Evolutionary conservation across 352 stramenopile genomes (phyloP).

Genomic region (Globisporangium okanoganense): DNA sequence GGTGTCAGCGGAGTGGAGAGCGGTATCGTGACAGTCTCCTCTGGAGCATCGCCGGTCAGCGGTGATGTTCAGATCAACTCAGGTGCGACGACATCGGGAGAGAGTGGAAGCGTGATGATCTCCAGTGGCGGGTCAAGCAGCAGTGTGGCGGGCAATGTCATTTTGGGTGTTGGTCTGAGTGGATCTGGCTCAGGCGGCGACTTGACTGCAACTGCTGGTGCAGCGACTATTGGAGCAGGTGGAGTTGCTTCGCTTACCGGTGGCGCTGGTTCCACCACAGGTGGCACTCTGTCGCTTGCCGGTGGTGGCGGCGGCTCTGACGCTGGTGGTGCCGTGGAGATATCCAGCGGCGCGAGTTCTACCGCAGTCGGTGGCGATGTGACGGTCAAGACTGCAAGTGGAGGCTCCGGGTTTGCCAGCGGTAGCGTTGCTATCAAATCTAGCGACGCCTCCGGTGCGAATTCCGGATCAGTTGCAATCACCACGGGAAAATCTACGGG

Average conservation of each 20-base stretch:
- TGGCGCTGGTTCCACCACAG: slow-evolving; percentile 25
- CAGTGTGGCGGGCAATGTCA: slow-evolving; percentile 31
- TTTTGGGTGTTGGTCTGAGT: slow-evolving; percentile 27
- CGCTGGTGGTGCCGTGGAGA: slow-evolving; percentile 26
- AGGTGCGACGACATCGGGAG: slow-evolving; percentile 24
- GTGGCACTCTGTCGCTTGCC: slow-evolving; percentile 27
- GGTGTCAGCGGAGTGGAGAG: slow-evolving; percentile 24
- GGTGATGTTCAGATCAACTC: slow-evolving; percentile 25
- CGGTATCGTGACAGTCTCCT: slow-evolving; percentile 22
- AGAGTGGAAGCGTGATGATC: slow-evolving; percentile 34
- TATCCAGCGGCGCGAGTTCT: slow-evolving; percentile 37
- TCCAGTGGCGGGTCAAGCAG: slow-evolving; percentile 31
- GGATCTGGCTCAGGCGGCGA: slow-evolving; percentile 5
- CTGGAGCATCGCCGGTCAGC: slow-evolving; percentile 16
- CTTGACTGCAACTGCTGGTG: slow-evolving; percentile 16
- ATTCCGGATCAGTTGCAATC: slow-evolving; percentile 32
- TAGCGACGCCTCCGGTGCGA: slow-evolving; percentile 22
- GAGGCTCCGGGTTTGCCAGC: slow-evolving; percentile 25
- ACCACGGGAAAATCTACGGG: slow-evolving; percentile 24
- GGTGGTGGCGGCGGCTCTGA: slow-evolving; percentile 24
- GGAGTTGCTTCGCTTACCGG: slow-evolving; percentile 27
- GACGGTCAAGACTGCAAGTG: slow-evolving; percentile 22
- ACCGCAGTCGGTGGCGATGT: slow-evolving; percentile 20
- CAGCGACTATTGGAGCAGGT: slow-evolving; percentile 14
- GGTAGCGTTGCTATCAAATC: slow-evolving; percentile 37